Percentiles rank a stretch among this genome's conserved stretches.
These are phyloP conservation scores for Eutrema salsugineum DNA, from an alignment of 441 rosid species.

Conservation along the genomic window DNA sequence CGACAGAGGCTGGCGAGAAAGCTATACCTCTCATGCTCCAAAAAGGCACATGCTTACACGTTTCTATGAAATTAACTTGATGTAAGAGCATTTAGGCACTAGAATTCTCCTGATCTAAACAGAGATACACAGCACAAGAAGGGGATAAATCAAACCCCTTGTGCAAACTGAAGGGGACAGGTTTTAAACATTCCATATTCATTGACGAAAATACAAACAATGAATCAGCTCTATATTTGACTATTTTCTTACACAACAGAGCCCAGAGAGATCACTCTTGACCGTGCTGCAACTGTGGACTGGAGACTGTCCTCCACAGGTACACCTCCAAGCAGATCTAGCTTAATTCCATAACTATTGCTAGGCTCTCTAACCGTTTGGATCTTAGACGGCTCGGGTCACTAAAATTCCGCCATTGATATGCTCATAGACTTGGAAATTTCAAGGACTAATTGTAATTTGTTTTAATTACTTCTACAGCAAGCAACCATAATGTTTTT, in stretches of 20 bases:
- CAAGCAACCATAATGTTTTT: conserved; percentile 20
- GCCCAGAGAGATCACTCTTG: conserved; percentile 65
- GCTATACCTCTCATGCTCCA: too few relatives aligned
- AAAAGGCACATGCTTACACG: conserved; percentile 12
- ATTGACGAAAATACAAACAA: background rate
- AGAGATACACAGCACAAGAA: background rate
- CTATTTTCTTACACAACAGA: conserved; percentile 24
- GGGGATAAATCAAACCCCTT: background rate
- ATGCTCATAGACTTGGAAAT: background rate
- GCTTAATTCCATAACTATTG: background rate
- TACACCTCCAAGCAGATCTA: background rate
- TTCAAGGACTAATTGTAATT: background rate
- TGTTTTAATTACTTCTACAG: background rate
- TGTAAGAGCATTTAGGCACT: background rate
- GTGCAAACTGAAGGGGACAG: conserved; percentile 42
- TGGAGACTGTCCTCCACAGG: conserved; percentile 80
- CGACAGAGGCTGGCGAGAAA: too few relatives aligned
- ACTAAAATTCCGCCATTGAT: background rate
- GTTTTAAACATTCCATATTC: conserved; percentile 17
- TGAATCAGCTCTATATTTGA: background rate
- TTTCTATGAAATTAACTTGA: background rate
- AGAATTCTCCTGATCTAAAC: background rate
- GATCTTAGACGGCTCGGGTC: background rate
- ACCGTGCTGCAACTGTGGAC: conserved; percentile 53
- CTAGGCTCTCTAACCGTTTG: background rate